phyloP scores from a whole-genome alignment of 257 asterid species.

The Asclepias syriaca region DNA sequence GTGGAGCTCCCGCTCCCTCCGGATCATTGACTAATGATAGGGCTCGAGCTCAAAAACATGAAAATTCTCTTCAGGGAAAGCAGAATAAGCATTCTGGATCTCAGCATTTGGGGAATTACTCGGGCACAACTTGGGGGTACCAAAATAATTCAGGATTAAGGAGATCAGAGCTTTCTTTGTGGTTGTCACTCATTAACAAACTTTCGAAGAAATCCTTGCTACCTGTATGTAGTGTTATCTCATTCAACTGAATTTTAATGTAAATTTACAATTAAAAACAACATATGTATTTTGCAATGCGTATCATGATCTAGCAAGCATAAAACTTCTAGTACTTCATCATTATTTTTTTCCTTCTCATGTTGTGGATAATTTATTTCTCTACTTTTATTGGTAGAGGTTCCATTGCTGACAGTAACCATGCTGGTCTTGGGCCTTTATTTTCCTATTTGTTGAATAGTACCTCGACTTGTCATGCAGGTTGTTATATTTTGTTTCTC shows the following conservation, averaged over 20 bases:
- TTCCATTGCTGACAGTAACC: not conserved
- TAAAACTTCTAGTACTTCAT: not conserved
- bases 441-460: slow-evolving; percentile 7
- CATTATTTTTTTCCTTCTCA: not conserved
- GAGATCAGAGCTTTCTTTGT: slow-evolving; percentile 87
- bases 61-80: slow-evolving; percentile 28
- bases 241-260: not conserved
- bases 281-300: not conserved
- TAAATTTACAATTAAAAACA: not conserved
- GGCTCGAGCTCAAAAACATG: slow-evolving; percentile 34
- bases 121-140: slow-evolving; percentile 41
- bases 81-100: slow-evolving; percentile 37
- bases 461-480: slow-evolving; percentile 34
- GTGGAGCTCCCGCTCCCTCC: slow-evolving; percentile 46
- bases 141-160: slow-evolving; percentile 57
- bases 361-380: not conserved
- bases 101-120: slow-evolving; percentile 25
- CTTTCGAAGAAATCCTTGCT: slow-evolving; percentile 78
- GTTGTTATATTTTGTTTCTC: slow-evolving; percentile 97
- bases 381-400: not conserved
- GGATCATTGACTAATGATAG: slow-evolving; percentile 43
- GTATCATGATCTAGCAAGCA: not conserved
- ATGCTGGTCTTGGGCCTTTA: not conserved
- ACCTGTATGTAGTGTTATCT: slow-evolving; percentile 55
- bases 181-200: slow-evolving; percentile 73